Base-by-base conservation (phyloP, 768 basidiomycete genomes). In the Cytidiella melzeri region DNA sequence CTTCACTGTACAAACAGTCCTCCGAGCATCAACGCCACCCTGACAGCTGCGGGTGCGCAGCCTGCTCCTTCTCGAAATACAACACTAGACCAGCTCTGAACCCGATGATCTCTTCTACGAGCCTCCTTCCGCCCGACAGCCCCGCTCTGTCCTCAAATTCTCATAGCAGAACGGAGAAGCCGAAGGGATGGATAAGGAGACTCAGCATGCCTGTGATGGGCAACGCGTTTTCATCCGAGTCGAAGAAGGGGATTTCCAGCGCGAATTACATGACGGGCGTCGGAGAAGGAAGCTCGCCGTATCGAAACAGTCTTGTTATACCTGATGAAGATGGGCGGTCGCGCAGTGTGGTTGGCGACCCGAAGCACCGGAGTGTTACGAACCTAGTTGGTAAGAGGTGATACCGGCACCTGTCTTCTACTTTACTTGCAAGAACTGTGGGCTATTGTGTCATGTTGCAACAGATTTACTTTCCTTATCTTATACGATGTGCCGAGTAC, bases 131-230 rank as follows among this genome's bases (percentile, higher is more conserved):
- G 38, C 30, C 30, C 7, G 30, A 34, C 7, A 15, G 30, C 30
- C 30, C 30, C 15, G 15, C 7, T 15, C 7, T 15, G 9, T 7
- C 30, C 9, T 34, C 30, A 34, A 34, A 34, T 34, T 7, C 30
- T 7, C 76, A 80, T 45, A n/a, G n/a, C n/a, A 82, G 81, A 56
- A 71, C 79, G 5, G 83, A 80, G 46, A 82, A 82, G 56, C 71
- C 80, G 7, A 84, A 76, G 50, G 77, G 84, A 0, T 89, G 87
- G 87, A 85, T 89, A 54, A 69, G 86, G 19, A 70, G 86, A 47
- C 61, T 90, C 50, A 89, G 87, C 56, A 86, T 89, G 83, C 86
- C 86, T 1, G 74, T 72, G 4, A 69, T 77, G 77, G 53, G 58
- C 38, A 72, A 73, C 41, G 77, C 80, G 28, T 81, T 87, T 59